These are phyloP conservation scores for Bromus sterilis DNA, from an alignment of 176 grass and related monocot species.

Conservation along the genomic window DNA sequence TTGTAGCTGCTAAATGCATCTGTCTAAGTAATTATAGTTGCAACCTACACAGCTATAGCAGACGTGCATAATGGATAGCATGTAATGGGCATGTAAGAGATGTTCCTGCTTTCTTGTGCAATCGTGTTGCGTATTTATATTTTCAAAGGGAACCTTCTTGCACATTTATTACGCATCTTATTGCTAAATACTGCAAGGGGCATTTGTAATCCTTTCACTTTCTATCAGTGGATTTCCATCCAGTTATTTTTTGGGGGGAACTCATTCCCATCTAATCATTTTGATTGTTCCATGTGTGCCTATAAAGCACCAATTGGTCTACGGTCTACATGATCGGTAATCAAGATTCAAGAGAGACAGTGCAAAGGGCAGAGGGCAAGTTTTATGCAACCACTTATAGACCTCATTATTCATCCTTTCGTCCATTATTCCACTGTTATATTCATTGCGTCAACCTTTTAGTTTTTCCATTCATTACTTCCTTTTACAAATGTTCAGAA, in stretches of 20 bases:
- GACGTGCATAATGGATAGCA: background rate
- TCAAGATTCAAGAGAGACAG: background rate
- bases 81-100: background rate
- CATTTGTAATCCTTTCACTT: background rate
- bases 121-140: background rate
- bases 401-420: background rate
- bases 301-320: background rate
- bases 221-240: background rate
- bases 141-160: background rate
- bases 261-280: background rate
- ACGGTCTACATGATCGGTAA: constrained; percentile 4
- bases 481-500: background rate
- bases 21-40: background rate
- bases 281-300: background rate
- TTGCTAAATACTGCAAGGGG: background rate
- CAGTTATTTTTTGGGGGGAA: background rate
- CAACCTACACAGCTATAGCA: background rate
- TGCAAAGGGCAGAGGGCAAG: background rate
- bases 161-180: background rate
- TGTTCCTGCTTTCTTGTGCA: background rate
- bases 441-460: background rate
- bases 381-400: background rate
- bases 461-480: background rate
- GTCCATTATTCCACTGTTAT: background rate
- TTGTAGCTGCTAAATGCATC: background rate